Evolutionary conservation across 225 moss, liverwort and hornwort genomes (phyloP), one percentile per base, ranked within the genome.

Genomic region (Lunularia cruciata): DNA sequence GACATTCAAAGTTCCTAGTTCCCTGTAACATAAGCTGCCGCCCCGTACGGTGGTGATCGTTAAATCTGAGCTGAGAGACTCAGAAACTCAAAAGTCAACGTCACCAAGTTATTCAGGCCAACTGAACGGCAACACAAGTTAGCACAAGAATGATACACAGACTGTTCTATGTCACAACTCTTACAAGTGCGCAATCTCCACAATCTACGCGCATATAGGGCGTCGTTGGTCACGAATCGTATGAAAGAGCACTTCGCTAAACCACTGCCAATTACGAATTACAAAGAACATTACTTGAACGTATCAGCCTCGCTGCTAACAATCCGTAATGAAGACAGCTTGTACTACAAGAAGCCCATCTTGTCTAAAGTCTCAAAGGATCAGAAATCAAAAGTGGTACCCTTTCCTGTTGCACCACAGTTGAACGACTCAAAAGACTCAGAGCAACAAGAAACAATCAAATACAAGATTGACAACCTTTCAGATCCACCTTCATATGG

Each of bases 401-500:
- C 26, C 22, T 33, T 6, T 37, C 49, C 54, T 35, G 27, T 3
- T 57, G 10, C 48, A 0, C 42, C 47, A 23, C 48, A 26, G 37
- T 40, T 65, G 27, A 37, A 14, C 22, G 2, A 61, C 0, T 38
- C 39, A 38, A 5, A 40, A 61, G 23, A 22, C 13, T 14, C 39
- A 36, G n/a, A 14, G 5, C 8, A 39, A 12, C 12, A 12, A 40
- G 15, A 9, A 20, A 22, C 28, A 65, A 2, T 26, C 40, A n/a
- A 8, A n/a, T 20, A 26, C 34, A 39, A 36, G 36, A 20, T 13
- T 39, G 31, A 26, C 53, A 54, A 43, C 67, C 47, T 43, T 43
- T 36, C 67, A 31, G 67, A 72, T 72, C 72, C 60, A 61, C 54
- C 33, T 25, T 47, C 23, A 14, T 37, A 65, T 19, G 37, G 10